Conservation (phyloP, 352 stramenopile genomes). For the Peronospora farinosa region DNA sequence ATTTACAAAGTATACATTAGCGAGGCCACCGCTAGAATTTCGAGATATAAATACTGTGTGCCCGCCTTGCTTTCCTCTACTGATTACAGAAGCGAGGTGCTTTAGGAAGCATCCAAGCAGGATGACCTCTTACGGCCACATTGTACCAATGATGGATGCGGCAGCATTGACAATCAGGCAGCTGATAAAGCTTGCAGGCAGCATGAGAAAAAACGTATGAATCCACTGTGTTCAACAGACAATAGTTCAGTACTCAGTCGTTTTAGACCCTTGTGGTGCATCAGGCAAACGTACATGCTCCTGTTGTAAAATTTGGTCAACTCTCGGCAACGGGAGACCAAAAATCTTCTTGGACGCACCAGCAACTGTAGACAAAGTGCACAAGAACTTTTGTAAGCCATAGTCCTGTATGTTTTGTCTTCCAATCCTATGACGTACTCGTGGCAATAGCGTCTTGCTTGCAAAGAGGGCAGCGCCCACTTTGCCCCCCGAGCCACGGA, state of each 20-base stretch:
- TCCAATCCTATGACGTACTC: slow-evolving; percentile 23
- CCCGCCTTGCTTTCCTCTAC: slow-evolving; percentile 7
- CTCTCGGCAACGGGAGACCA: slow-evolving; percentile 43
- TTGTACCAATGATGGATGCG: slow-evolving; percentile 62
- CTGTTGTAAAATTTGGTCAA: slow-evolving; percentile 70
- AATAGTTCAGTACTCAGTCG: slow-evolving; percentile 10
- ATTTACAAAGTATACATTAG: slow-evolving; percentile 34
- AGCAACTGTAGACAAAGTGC: slow-evolving; percentile 23
- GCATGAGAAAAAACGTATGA: slow-evolving; percentile 76
- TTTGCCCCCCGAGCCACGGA: slow-evolving; percentile 75
- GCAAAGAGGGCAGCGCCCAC: slow-evolving; percentile 74
- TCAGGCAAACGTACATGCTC: slow-evolving; percentile 47
- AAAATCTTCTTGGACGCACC: slow-evolving; percentile 56
- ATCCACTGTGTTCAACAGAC: slow-evolving; percentile 44
- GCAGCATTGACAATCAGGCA: slow-evolving; percentile 74
- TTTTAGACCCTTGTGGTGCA: background rate
- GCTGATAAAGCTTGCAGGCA: slow-evolving; percentile 73
- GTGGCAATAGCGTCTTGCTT: slow-evolving; percentile 73
- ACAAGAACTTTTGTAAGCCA: slow-evolving; percentile 5
- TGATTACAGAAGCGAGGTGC: slow-evolving; percentile 10
- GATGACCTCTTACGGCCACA: slow-evolving; percentile 50
- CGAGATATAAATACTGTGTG: slow-evolving; percentile 21
- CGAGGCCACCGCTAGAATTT: slow-evolving; percentile 19
- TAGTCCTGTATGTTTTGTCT: background rate
- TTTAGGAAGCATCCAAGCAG: slow-evolving; percentile 9